Evolutionary conservation across 2,329 filamentous ascomycete genomes (phyloP).

Genomic region (Paradendryphiella salina): DNA sequence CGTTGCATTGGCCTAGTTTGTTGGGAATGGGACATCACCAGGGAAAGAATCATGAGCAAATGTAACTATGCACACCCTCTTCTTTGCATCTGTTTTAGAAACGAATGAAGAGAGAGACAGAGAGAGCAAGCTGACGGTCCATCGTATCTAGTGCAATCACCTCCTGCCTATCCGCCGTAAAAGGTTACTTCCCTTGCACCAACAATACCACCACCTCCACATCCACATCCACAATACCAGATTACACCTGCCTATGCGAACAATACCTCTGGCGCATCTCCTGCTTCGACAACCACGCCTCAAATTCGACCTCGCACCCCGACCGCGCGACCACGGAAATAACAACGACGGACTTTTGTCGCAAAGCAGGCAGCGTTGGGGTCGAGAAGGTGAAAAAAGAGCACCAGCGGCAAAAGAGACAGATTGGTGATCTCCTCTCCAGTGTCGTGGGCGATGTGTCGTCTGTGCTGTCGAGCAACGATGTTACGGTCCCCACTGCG

Average conservation of each 20-base stretch:
- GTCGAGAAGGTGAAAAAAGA: slow-evolving; percentile 3
- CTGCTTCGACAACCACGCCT: slow-evolving; percentile 19
- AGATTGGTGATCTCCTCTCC: slow-evolving; percentile 13
- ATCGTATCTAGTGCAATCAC: slow-evolving; percentile 5
- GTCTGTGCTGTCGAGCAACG: slow-evolving; percentile 12
- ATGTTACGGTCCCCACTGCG: slow-evolving; percentile 5
- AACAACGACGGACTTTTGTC: slow-evolving; percentile 4
- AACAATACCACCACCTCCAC: too few relatives aligned
- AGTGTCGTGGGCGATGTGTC: slow-evolving; percentile 16
- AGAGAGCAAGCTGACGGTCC: neutral
- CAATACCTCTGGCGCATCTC: slow-evolving; percentile 19
- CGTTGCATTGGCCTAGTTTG: too few relatives aligned
- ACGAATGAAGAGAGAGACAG: neutral
- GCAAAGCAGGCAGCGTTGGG: slow-evolving; percentile 12
- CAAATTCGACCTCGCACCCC: neutral
- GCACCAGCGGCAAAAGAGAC: slow-evolving; percentile 11
- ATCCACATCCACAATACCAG: neutral
- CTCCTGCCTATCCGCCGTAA: slow-evolving; percentile 7
- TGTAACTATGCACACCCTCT: slow-evolving; percentile 1
- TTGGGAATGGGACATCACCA: too few relatives aligned
- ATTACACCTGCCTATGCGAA: slow-evolving; percentile 17
- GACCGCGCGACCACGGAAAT: neutral
- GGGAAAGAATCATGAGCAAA: neutral
- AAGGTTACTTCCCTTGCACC: slow-evolving; percentile 12
- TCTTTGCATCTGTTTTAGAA: too few relatives aligned